Conservation (phyloP, 139 green algal species). For the Coccomyxa sp. region DNA sequence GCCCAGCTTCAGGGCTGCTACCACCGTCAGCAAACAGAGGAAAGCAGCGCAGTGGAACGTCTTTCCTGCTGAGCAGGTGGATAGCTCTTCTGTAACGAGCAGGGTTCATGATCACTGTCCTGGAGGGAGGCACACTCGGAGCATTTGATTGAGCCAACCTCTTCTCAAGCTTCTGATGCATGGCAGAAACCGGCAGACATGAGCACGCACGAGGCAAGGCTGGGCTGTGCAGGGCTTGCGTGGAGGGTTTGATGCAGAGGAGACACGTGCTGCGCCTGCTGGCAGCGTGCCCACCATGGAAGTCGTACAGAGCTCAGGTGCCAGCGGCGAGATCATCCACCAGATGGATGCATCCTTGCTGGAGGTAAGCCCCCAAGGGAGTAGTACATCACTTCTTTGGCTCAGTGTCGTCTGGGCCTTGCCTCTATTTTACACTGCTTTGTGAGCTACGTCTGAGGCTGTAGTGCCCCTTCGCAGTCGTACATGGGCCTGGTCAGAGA, state of each 20-base stretch:
- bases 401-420: too few species aligned
- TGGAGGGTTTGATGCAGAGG: neutral
- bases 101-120: too few species aligned
- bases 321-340: neutral
- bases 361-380: neutral
- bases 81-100: too few species aligned
- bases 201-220: too few species aligned
- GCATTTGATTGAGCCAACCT: too few species aligned
- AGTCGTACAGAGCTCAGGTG: neutral
- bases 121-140: too few species aligned
- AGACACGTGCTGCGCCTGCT: constrained; percentile 13
- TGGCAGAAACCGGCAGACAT: too few species aligned
- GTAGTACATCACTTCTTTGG: too few species aligned
- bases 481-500: neutral
- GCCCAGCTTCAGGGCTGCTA: constrained; percentile 11
- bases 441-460: too few species aligned
- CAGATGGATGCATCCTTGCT: constrained; percentile 12
- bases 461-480: too few species aligned
- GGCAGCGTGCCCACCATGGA: constrained; percentile 22
- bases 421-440: too few species aligned
- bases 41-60: neutral
- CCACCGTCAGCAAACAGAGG: neutral
- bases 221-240: neutral
- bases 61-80: neutral
- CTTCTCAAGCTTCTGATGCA: too few species aligned